Conservation (phyloP, 1,139 yeast species). For the Eremothecium cymbalariae region DNA sequence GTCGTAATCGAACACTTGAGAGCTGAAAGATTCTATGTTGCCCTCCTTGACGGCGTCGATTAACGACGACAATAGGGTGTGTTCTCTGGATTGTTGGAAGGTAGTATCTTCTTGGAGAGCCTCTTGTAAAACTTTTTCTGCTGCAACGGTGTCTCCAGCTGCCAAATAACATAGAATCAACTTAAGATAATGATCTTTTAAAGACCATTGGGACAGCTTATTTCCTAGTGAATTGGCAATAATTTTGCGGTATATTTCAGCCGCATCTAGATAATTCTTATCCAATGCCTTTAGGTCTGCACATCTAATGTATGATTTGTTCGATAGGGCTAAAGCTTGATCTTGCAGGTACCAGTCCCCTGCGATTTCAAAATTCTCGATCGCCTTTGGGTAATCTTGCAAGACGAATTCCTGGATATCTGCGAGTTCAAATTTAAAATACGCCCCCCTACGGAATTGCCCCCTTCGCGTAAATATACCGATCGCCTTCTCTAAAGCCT, state of each 20-base stretch:
- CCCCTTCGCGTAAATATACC: conserved; percentile 82
- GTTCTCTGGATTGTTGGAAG: conserved; percentile 75
- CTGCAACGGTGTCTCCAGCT: conserved; percentile 77
- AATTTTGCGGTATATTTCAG: conserved; percentile 65
- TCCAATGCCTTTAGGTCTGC: conserved; percentile 82
- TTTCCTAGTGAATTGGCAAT: conserved; percentile 71
- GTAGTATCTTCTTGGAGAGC: conserved; percentile 67
- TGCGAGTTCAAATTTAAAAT: conserved; percentile 84
- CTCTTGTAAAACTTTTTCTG: conserved; percentile 59
- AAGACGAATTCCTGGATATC: conserved; percentile 71
- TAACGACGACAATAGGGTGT: conserved; percentile 53
- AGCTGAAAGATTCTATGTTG: conserved; percentile 68
- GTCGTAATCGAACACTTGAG: conserved; percentile 73
- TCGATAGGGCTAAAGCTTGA: conserved; percentile 84
- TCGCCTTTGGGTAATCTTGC: conserved; percentile 60
- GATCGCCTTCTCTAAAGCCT: conserved; percentile 68
- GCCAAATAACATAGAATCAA: conserved; percentile 77
- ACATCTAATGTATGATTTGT: conserved; percentile 78
- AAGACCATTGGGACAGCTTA: conserved; percentile 76
- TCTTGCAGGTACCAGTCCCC: conserved; percentile 95
- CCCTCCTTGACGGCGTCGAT: conserved; percentile 70
- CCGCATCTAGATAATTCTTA: conserved; percentile 65
- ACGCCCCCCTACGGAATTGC: conserved; percentile 93
- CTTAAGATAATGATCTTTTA: conserved; percentile 86
- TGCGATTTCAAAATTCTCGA: conserved; percentile 78